A percentile compares a stretch with the other conserved stretches of the same genome.
phyloP scores from a whole-genome alignment of 345 rosid genomes.

The Lepidium africanum region DNA sequence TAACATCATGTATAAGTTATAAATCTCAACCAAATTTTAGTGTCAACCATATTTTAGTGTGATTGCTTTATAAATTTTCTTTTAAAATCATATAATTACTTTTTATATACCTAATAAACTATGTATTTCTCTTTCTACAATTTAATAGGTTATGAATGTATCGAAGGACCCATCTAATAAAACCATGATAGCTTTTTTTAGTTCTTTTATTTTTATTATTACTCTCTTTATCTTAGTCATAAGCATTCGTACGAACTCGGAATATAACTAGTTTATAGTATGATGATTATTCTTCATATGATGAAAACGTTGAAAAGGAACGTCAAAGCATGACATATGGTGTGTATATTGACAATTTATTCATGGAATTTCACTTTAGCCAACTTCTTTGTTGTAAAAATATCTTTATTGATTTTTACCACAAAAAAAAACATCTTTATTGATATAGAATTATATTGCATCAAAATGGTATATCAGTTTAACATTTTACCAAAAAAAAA shows the following conservation, averaged over 20 bases:
- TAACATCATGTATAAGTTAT: too few species aligned
- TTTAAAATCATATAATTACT: background rate
- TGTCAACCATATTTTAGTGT: background rate
- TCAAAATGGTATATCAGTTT: too few species aligned
- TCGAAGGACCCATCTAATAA: constrained; percentile 8
- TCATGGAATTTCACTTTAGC: background rate
- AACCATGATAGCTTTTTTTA: background rate
- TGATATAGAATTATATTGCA: background rate
- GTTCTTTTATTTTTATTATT: background rate
- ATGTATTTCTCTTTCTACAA: background rate
- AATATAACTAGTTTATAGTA: too few species aligned
- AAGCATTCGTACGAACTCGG: constrained; percentile 4
- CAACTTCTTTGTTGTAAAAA: background rate
- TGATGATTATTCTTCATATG: constrained; percentile 15
- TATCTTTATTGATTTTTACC: background rate
- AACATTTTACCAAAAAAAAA: too few species aligned
- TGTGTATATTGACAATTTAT: constrained; percentile 3
- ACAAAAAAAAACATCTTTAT: too few species aligned
- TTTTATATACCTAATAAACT: background rate
- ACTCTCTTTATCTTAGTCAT: constrained; percentile 4
- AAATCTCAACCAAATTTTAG: too few species aligned
- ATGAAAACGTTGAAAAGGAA: constrained; percentile 11
- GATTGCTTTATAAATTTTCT: background rate
- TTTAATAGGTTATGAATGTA: background rate
- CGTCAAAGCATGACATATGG: constrained; percentile 26